These are phyloP conservation scores for Candida sojae DNA, from an alignment of 1,139 yeast genomes.

Conservation along the genomic window DNA sequence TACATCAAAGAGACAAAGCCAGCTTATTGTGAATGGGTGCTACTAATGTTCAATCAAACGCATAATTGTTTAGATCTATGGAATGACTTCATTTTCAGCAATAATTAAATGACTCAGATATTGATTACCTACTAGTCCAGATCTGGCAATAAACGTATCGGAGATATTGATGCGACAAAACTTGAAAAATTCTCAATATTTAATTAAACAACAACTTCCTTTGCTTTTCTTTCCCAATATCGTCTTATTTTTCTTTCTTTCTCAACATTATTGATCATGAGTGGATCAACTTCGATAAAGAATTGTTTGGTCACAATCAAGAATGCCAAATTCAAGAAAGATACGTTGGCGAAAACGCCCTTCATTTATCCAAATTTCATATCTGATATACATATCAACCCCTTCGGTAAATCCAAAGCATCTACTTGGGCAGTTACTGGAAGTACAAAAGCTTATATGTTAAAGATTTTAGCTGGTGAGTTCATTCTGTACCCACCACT, in stretches of 20 bases:
- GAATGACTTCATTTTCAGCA: too few species aligned
- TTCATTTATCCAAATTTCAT: constrained; percentile 25
- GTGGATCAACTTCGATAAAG: not conserved
- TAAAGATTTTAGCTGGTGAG: constrained; percentile 34
- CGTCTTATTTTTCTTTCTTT: not conserved
- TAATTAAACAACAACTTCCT: too few species aligned
- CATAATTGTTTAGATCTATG: too few species aligned
- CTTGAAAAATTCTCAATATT: not conserved
- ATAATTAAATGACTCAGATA: too few species aligned
- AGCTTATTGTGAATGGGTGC: too few species aligned
- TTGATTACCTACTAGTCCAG: not conserved
- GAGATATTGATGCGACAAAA: not conserved
- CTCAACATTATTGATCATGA: not conserved
- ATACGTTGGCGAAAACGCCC: constrained; percentile 11
- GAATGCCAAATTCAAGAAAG: constrained; percentile 15
- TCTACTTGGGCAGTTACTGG: constrained; percentile 37
- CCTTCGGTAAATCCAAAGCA: constrained; percentile 16
- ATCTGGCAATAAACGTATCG: not conserved
- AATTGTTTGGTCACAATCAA: constrained; percentile 9
- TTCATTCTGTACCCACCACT: constrained; percentile 54
- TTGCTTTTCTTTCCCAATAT: too few species aligned
- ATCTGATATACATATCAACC: constrained; percentile 23
- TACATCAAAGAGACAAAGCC: too few species aligned
- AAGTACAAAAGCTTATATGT: constrained; percentile 33
- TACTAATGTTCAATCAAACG: too few species aligned